Base-by-base conservation (phyloP, 1,284 basidiomycete species). In the Fomitopsis pinicola region DNA sequence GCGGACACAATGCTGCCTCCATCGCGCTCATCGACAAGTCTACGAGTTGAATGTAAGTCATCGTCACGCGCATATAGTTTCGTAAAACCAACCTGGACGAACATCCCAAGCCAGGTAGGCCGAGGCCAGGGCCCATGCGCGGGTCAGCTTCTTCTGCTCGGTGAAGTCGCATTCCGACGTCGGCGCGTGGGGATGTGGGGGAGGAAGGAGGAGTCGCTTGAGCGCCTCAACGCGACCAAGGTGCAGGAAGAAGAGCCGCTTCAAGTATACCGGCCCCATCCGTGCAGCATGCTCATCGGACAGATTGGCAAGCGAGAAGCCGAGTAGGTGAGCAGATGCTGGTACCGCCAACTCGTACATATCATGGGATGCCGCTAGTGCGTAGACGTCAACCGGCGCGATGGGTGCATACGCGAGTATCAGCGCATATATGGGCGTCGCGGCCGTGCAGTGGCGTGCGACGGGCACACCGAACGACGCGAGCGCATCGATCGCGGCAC, bases 81-180 rank as follows among this genome's bases (percentile, higher is more conserved):
- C 14, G 10, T 5, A 42, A 17, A n/a, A 68, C 69, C 52, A 60
- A 74, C 75, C 75, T 64, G 76, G 73, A 8, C 75, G 67, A 12
- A 73, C 73, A 61, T 76, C 76, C 76, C 76, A 78, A 35, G 75
- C 75, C 4, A 78, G 67, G 64, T 77, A 77, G 58, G 76, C 75
- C 28, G 69, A 71, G 15, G 76, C 76, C 22, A 77, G 67, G 8
- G 75, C 75, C 76, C 76, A 78, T n/a, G 76, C 76, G 14, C 76
- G 63, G 44, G 75, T 75, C 48, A 77, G 63, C 66, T 75, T 74
- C 69, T 76, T 77, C 70, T 78, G 77, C 63, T 77, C 75, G 9
- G 65, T 65, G 60, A 74, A 75, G 63, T 76, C 75, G 60, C 76
- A 78, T 2, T 60, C 62, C 7, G 66, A 56, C n/a, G 73, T 76